These are phyloP conservation scores for Avena insularis DNA, from an alignment of 176 grass and related monocot genomes.

Conservation along the genomic window DNA sequence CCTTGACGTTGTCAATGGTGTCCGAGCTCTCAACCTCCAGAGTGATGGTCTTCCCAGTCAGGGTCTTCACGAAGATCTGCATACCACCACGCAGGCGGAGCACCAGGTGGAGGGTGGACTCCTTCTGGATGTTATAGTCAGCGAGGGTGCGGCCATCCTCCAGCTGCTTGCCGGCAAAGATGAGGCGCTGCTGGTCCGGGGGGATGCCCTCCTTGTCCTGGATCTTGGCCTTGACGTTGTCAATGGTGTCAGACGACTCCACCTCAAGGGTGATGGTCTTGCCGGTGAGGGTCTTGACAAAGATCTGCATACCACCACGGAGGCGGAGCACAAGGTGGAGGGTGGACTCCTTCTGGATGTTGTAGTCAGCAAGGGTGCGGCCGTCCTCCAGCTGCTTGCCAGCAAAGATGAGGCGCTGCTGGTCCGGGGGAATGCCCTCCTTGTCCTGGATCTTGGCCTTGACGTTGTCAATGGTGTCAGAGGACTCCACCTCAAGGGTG, in stretches of 20 bases:
- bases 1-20: constrained; percentile 68
- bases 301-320: constrained; percentile 67
- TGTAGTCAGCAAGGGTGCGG: constrained; percentile 66
- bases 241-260: constrained; percentile 47
- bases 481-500: constrained; percentile 57
- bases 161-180: neutral
- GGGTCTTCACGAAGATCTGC: constrained; percentile 74
- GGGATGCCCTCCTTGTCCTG: constrained; percentile 78
- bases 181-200: constrained; percentile 50
- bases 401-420: constrained; percentile 69
- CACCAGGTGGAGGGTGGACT: neutral
- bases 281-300: constrained; percentile 56
- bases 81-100: constrained; percentile 52
- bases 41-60: constrained; percentile 69
- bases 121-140: neutral
- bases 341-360: constrained; percentile 83
- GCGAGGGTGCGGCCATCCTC: neutral
- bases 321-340: constrained; percentile 67
- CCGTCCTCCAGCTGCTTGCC: constrained; percentile 79
- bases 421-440: constrained; percentile 74
- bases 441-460: constrained; percentile 90
- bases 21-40: constrained; percentile 54
- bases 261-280: constrained; percentile 73
- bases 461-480: constrained; percentile 71
- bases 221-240: constrained; percentile 70